Percentiles rank a stretch among this genome's conserved stretches.
phyloP scores from a whole-genome alignment of 2,329 filamentous ascomycete species.

The Diplocarpon mali region DNA sequence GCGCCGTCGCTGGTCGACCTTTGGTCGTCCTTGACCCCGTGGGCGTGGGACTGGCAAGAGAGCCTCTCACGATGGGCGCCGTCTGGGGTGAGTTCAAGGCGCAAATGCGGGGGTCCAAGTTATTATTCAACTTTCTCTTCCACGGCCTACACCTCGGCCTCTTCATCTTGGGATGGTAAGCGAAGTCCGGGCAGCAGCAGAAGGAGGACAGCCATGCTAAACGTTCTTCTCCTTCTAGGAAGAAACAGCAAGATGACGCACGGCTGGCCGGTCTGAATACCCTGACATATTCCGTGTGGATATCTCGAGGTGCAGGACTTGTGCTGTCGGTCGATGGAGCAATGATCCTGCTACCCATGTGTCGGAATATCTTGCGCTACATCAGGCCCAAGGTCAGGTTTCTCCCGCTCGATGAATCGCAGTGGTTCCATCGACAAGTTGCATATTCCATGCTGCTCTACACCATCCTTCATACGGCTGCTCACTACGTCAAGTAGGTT shows the following conservation, averaged over 20 bases:
- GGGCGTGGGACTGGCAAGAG: constrained; percentile 7
- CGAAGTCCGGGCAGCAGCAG: constrained; percentile 1
- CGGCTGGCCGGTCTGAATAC: constrained; percentile 69
- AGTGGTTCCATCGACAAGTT: constrained; percentile 93
- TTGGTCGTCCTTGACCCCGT: constrained; percentile 28
- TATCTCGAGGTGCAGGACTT: constrained; percentile 86
- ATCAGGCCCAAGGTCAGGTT: constrained; percentile 79
- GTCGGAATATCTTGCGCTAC: constrained; percentile 75
- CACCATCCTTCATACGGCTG: constrained; percentile 61
- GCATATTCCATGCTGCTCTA: constrained; percentile 84
- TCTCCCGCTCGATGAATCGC: constrained; percentile 87
- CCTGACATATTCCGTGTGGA: constrained; percentile 84
- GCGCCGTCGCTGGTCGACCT: constrained; percentile 46
- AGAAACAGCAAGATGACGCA: constrained; percentile 58
- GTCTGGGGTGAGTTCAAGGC: constrained; percentile 35
- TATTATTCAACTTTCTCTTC: constrained; percentile 72
- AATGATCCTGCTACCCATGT: constrained; percentile 88
- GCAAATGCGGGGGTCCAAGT: constrained; percentile 59
- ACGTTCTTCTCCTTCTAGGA: constrained; percentile 43
- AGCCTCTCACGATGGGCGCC: constrained; percentile 20
- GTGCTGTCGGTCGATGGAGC: constrained; percentile 75
- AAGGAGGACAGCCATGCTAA: constrained; percentile 11
- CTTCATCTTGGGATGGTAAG: constrained; percentile 82
- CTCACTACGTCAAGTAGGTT: constrained; percentile 87
- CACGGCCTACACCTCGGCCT: constrained; percentile 67